Evolutionary conservation across 257 asterid species (phyloP).

Genomic region (Osmanthus fragrans): DNA sequence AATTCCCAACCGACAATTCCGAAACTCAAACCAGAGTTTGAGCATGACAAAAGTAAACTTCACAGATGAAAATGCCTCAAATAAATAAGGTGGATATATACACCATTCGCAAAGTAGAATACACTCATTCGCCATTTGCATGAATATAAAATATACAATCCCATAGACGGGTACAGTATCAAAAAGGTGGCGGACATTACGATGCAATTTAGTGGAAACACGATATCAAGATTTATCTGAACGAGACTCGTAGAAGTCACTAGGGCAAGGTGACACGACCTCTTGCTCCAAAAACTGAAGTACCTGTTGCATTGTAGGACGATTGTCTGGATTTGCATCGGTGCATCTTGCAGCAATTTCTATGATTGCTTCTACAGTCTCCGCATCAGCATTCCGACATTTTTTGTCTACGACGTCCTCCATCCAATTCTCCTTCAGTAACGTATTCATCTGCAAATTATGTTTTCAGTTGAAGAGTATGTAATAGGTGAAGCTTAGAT

Average conservation of each 20-base stretch:
- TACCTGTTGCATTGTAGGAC: slow-evolving; percentile 90
- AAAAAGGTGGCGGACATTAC: not conserved
- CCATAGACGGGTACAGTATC: slow-evolving; percentile 15
- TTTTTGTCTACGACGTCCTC: slow-evolving; percentile 70
- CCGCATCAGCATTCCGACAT: slow-evolving; percentile 69
- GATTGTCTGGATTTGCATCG: slow-evolving; percentile 72
- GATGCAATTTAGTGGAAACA: too few relatives aligned
- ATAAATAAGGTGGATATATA: not conserved
- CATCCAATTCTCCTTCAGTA: slow-evolving; percentile 59
- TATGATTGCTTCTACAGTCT: slow-evolving; percentile 82
- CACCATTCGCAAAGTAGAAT: slow-evolving; percentile 1
- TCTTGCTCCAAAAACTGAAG: slow-evolving; percentile 89
- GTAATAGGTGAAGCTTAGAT: not conserved
- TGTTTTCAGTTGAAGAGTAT: not conserved
- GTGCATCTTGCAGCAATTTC: slow-evolving; percentile 90
- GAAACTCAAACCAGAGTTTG: too few relatives aligned
- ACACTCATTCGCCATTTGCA: slow-evolving; percentile 24
- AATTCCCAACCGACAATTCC: too few relatives aligned
- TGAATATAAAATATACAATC: slow-evolving; percentile 24
- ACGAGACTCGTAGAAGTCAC: slow-evolving; percentile 80
- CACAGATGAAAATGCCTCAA: not conserved
- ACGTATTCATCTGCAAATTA: slow-evolving; percentile 66
- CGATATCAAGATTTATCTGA: slow-evolving; percentile 62
- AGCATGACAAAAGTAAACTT: not conserved
- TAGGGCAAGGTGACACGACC: slow-evolving; percentile 83